Evolutionary conservation across 495 filamentous ascomycete species (phyloP).

Genomic region (Hypomontagnella monticulosa): DNA sequence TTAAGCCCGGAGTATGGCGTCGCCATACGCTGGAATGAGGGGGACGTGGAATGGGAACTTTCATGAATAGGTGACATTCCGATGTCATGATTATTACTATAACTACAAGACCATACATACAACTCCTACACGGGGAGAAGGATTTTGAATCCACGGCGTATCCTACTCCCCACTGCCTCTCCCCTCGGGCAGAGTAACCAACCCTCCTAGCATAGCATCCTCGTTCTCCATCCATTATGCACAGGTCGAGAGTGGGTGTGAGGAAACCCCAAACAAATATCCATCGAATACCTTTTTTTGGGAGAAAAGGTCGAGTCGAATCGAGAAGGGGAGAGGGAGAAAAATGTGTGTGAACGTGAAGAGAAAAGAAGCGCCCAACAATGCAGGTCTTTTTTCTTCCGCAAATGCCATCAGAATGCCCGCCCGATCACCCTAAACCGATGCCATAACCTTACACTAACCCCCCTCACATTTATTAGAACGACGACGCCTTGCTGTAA

Average conservation of each 20-base stretch:
- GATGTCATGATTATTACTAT: slow-evolving; percentile 23
- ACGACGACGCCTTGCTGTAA: slow-evolving; percentile 25
- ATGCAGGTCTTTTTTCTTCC: slow-evolving; percentile 29
- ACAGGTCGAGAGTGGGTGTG: slow-evolving; percentile 5
- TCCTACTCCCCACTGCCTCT: neutral
- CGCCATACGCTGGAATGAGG: slow-evolving; percentile 22
- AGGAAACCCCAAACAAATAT: slow-evolving; percentile 9
- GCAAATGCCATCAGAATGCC: slow-evolving; percentile 34
- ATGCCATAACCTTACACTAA: slow-evolving; percentile 24
- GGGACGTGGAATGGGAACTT: neutral
- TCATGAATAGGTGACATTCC: slow-evolving; percentile 19
- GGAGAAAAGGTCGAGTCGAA: neutral
- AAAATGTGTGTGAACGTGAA: neutral
- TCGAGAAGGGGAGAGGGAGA: neutral
- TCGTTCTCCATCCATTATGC: slow-evolving; percentile 12
- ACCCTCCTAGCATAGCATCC: neutral
- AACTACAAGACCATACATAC: slow-evolving; percentile 24
- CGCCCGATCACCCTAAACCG: slow-evolving; percentile 21
- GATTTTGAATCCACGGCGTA: neutral
- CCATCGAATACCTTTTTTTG: slow-evolving; percentile 23
- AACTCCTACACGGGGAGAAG: neutral
- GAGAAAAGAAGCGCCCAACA: slow-evolving; percentile 17
- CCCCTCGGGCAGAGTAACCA: neutral
- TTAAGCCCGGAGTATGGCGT: slow-evolving; percentile 1
- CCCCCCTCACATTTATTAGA: slow-evolving; percentile 27